phyloP scores from a whole-genome alignment of 805 yeast species.

The Wickerhamomyces silvicola region DNA sequence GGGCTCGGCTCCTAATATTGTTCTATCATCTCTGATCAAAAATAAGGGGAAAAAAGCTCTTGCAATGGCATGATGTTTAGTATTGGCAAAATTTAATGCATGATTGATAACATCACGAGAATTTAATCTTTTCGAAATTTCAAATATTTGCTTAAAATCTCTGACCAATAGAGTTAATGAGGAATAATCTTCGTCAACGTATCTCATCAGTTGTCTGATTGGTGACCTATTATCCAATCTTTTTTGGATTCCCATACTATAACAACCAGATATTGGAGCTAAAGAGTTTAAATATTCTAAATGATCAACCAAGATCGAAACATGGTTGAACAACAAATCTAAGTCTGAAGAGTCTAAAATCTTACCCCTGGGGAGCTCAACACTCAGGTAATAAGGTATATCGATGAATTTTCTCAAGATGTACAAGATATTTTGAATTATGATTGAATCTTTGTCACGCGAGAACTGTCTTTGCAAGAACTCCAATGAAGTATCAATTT shows the following conservation, averaged over 20 bases:
- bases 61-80: constrained; percentile 37
- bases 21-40: constrained; percentile 54
- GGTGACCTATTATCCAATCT: constrained; percentile 45
- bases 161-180: constrained; percentile 25
- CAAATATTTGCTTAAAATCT: constrained; percentile 33
- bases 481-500: constrained; percentile 27
- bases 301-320: constrained; percentile 9
- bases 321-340: constrained; percentile 5
- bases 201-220: constrained; percentile 24
- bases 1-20: constrained; percentile 45
- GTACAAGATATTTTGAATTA: constrained; percentile 14
- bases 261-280: constrained; percentile 29
- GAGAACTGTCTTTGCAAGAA: constrained; percentile 24
- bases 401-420: constrained; percentile 17
- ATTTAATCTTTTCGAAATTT: constrained; percentile 24
- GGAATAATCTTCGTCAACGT: constrained; percentile 25
- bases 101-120: constrained; percentile 26
- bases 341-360: constrained; percentile 12
- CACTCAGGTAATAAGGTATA: constrained; percentile 12
- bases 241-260: constrained; percentile 42
- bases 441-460: constrained; percentile 14
- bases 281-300: constrained; percentile 17
- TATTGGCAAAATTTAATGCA: constrained; percentile 27
- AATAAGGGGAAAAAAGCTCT: constrained; percentile 59
- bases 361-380: constrained; percentile 9